Base-by-base conservation (phyloP, 176 grass and related monocot species). In the Zoysia japonica region DNA sequence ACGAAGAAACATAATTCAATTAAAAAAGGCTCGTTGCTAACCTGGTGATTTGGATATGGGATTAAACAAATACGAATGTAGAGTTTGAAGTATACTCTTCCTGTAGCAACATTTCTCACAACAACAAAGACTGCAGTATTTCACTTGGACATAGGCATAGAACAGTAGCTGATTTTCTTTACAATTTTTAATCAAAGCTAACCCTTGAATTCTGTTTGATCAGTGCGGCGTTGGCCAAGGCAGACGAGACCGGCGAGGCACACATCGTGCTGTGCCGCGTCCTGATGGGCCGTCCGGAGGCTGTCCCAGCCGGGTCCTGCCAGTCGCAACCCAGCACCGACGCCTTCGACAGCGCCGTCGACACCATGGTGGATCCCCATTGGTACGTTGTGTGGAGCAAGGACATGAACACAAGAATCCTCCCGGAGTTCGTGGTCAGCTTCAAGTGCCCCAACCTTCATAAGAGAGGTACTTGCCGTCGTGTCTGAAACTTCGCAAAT, bases 201-300 rank as follows among this genome's bases (percentile, higher is more conserved):
- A 87, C 43, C 40, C 14, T 49, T 62, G 37, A 39, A 65, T 41
- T 66, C 69, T 75, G 4, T 83, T 45, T 61, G 19, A 55, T 53
- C 89, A 92, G 96, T 47, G 80, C 85, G 17, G 72, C 82, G 87
- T 74, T 92, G 39, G n/a, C 92, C 2, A 68, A 89, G 75, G 74
- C 88, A 40, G 88, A 90, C 60, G 81, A 80, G 40, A 81, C 65
- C 37, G 96, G 85, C 71, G 88, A 95, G 81, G 67, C 67, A 28
- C 92, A 98, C 19, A 83, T 98, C 64, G 72, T 98, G 63, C 77
- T 98, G 19, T 98, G 96, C 92, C 88, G 89, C 16, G 90, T 95
- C 20, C 78, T 95, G 55, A 85, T 85, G 86, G 92, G 96, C 61
- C 85, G n/a, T 42, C 51, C 88, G 8, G 96, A 98, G 86, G 54